Conservation (phyloP, 768 basidiomycete species). For the Leccinellum albellum region DNA sequence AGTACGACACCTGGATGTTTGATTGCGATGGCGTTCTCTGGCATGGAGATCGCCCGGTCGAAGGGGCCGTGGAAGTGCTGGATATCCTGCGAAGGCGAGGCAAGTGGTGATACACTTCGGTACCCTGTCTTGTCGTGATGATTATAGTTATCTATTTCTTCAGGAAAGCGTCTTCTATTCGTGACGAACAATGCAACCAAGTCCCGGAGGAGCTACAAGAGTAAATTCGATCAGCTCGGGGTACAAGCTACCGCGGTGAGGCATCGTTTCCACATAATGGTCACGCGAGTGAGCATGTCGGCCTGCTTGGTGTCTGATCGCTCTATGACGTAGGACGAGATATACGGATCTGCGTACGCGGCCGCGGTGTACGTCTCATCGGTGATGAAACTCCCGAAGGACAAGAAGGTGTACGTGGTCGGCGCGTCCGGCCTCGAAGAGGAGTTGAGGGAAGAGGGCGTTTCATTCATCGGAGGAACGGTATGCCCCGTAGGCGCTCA, state of each 20-base stretch:
- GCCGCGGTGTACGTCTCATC: slow-evolving; percentile 83
- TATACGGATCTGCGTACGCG: slow-evolving; percentile 92
- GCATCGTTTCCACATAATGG: slow-evolving; percentile 9
- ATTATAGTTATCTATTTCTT: not conserved
- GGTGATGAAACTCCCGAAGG: slow-evolving; percentile 82
- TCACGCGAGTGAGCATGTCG: not conserved
- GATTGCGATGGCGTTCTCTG: slow-evolving; percentile 97
- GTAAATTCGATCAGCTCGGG: slow-evolving; percentile 87
- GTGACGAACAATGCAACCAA: slow-evolving; percentile 98
- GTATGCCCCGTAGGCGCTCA: slow-evolving; percentile 41
- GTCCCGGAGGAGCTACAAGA: slow-evolving; percentile 82
- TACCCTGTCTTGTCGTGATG: not conserved
- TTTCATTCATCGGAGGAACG: slow-evolving; percentile 78
- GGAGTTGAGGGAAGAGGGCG: slow-evolving; percentile 85
- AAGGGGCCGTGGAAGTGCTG: slow-evolving; percentile 76
- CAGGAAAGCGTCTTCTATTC: slow-evolving; percentile 82
- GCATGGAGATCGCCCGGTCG: slow-evolving; percentile 76
- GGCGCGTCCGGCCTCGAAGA: slow-evolving; percentile 91
- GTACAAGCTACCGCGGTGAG: slow-evolving; percentile 81
- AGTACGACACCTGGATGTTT: slow-evolving; percentile 92
- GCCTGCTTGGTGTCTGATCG: not conserved
- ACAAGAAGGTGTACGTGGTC: slow-evolving; percentile 94
- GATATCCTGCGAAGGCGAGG: slow-evolving; percentile 66
- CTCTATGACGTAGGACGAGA: slow-evolving; percentile 70
- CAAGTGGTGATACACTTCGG: slow-evolving; percentile 35